Percentiles rank a stretch among this genome's conserved stretches.
These are phyloP conservation scores for Starmera pachycereana DNA, from an alignment of 805 yeast species.

Conservation along the genomic window DNA sequence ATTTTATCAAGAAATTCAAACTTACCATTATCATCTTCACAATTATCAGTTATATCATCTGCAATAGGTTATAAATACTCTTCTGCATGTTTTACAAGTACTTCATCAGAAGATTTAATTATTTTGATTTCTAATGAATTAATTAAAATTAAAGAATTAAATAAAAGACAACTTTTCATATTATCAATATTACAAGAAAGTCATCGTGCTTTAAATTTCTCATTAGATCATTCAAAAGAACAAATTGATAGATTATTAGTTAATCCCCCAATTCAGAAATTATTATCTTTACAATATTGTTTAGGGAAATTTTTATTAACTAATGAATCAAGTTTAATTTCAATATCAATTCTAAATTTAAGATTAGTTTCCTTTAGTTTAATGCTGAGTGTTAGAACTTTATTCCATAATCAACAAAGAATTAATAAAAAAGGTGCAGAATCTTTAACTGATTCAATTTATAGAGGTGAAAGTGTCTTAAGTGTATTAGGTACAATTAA, in stretches of 20 bases:
- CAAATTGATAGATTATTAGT: constrained; percentile 67
- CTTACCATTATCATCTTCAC: constrained; percentile 1
- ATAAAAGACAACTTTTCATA: constrained; percentile 24
- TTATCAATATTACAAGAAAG: constrained; percentile 47
- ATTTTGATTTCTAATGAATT: constrained; percentile 43
- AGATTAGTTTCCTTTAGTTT: constrained; percentile 64
- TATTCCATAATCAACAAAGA: constrained; percentile 53
- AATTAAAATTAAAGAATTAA: constrained; percentile 14
- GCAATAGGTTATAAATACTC: constrained; percentile 61
- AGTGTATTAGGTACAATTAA: constrained; percentile 67
- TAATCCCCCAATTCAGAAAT: constrained; percentile 67
- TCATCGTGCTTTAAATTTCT: constrained; percentile 67
- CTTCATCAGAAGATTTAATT: constrained; percentile 61
- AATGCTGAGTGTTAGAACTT: constrained; percentile 48
- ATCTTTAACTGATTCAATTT: constrained; percentile 37
- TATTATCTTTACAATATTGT: constrained; percentile 58
- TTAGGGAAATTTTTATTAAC: constrained; percentile 36
- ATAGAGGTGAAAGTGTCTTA: constrained; percentile 54
- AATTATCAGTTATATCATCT: constrained; percentile 31
- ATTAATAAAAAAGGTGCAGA: constrained; percentile 40
- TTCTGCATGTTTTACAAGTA: constrained; percentile 55
- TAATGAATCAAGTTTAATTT: constrained; percentile 13
- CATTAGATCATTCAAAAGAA: constrained; percentile 60
- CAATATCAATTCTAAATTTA: constrained; percentile 53
- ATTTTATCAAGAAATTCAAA: neutral